phyloP scores from a whole-genome alignment of 164 flowering plant genomes.

The Taxillus chinensis region DNA sequence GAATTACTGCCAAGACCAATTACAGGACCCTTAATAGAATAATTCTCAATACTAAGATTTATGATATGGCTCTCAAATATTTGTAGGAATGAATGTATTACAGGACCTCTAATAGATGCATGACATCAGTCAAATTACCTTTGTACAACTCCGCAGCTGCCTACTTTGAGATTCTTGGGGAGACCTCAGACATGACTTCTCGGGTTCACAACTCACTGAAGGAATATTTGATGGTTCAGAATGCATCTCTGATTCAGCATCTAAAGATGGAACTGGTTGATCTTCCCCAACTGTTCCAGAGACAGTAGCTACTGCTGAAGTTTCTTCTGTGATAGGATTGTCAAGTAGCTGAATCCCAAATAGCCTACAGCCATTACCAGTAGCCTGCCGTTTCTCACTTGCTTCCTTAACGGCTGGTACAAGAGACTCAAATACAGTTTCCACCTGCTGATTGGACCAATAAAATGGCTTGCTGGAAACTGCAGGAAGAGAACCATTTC shows the following conservation, averaged over 20 bases:
- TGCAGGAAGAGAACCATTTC: conserved; percentile 27
- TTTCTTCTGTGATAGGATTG: conserved; percentile 36
- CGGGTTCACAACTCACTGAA: conserved; percentile 62
- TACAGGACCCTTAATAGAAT: too few species aligned
- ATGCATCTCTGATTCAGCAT: conserved; percentile 48
- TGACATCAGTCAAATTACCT: conserved; percentile 31
- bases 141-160: conserved; percentile 79
- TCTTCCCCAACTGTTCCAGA: conserved; percentile 33
- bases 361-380: conserved; percentile 51
- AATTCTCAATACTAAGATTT: too few species aligned
- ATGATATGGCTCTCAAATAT: too few species aligned
- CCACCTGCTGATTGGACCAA: conserved; percentile 38
- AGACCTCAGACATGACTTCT: conserved; percentile 56
- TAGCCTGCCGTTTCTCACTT: conserved; percentile 47
- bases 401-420: conserved; percentile 28
- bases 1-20: too few species aligned
- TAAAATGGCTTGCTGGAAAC: conserved; percentile 33
- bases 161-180: conserved; percentile 62
- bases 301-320: conserved; percentile 15
- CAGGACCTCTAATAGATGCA: too few species aligned
- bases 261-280: conserved; percentile 31
- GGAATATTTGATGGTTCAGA: conserved; percentile 65
- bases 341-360: conserved; percentile 80
- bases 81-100: too few species aligned
- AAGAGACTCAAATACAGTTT: conserved; percentile 38